Base-by-base conservation (phyloP, 495 filamentous ascomycete species). In the Parathielavia appendiculata region DNA sequence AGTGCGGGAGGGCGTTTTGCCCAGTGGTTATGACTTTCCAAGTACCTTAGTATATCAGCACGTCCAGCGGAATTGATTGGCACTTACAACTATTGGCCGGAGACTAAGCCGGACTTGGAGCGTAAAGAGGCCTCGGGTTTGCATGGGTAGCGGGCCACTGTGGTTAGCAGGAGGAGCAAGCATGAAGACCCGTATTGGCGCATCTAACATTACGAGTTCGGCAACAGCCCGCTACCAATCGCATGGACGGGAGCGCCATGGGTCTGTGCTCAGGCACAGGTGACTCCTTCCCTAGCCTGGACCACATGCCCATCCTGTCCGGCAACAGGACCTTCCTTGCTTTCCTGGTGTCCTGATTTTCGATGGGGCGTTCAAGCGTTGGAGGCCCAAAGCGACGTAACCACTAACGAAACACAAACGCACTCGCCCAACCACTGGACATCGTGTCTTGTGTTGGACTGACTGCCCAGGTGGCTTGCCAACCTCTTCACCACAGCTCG, bases 321-420 rank as follows among this genome's bases (percentile, higher is more conserved):
- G 55, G 35, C 55, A 51, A 46, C 55, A 34, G 46, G 46, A 46
- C 47, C 47, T 53, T 48, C 49, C 56, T 41, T 59, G 49, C 48
- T 53, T 36, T 26, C n/a, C n/a, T n/a, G n/a, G n/a, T n/a, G n/a
- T n/a, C n/a, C 20, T 45, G 53, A 23, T 13, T 36, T 45, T 34
- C 45, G 32, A 35, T 26, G 19, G 23, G 10, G 19, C 11, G 22
- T 46, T 7, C 6, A 13, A 4, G 45, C 22, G 23, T 32, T 8
- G 32, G 44, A 40, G 47, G 47, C 51, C 56, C 40, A 26, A 30
- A 38, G 20, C 5, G 12, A 40, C 6, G 4, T 7, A 5, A 49
- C 10, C 35, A 40, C 36, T 2, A 41, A 5, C 17, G 1, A 41
- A 36, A 26, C 45, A 19, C 45, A 49, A 14, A 12, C 51, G 41